Conservation (phyloP, 2,329 filamentous ascomycete genomes). For the Tolypocladium inflatum region DNA sequence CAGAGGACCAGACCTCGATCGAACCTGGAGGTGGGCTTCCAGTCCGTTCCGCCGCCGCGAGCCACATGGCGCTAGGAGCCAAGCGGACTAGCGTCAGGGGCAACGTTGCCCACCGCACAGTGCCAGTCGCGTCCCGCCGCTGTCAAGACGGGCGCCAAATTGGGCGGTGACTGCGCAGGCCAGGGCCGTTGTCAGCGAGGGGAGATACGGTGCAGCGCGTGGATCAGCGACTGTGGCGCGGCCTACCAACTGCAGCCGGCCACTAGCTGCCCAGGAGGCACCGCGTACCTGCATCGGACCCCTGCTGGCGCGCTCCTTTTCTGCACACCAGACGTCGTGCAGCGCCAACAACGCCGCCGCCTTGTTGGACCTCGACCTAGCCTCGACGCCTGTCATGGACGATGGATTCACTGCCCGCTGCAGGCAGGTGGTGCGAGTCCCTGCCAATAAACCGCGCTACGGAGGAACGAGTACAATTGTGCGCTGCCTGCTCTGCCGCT, state of each 20-base stretch:
- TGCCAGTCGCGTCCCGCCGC: background rate
- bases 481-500: background rate
- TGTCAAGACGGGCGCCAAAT: background rate
- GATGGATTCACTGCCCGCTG: no score
- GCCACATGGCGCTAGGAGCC: constrained; percentile 3
- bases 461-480: background rate
- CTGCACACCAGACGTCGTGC: background rate
- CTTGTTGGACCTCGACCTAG: background rate
- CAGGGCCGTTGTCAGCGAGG: background rate
- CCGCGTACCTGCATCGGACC: constrained; percentile 13
- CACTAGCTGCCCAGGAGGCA: background rate
- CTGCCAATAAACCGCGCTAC: background rate
- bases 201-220: background rate
- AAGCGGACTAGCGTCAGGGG: constrained; percentile 12
- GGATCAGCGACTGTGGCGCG: background rate
- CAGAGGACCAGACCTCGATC: background rate
- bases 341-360: background rate
- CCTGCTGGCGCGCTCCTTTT: background rate
- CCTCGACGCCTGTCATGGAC: no score
- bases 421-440: background rate
- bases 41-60: background rate
- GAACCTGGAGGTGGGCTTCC: background rate
- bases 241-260: background rate
- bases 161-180: background rate
- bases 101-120: background rate